Evolutionary conservation across 139 green algal genomes (phyloP).

Genomic region (Ostreobium quekettii): DNA sequence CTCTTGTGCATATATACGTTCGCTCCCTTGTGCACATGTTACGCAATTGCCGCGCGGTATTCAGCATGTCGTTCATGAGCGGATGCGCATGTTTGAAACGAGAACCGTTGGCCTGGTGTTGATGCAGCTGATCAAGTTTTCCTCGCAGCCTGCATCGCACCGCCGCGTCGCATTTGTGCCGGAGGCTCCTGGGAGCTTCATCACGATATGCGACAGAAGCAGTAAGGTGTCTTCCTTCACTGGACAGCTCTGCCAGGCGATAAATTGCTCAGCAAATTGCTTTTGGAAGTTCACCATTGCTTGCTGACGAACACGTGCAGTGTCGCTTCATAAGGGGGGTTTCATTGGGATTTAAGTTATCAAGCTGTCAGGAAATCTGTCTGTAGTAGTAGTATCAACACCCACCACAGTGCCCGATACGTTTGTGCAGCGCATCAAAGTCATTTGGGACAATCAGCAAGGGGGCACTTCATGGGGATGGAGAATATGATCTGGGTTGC

Average conservation of each 20-base stretch:
- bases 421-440: too few species aligned
- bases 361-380: too few species aligned
- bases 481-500: too few species aligned
- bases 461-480: too few species aligned
- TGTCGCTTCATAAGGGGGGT: too few species aligned
- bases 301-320: too few species aligned
- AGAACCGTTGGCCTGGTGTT: neutral
- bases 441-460: too few species aligned
- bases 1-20: neutral
- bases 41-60: neutral
- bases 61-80: neutral
- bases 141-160: neutral
- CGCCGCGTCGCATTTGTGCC: neutral
- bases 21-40: neutral
- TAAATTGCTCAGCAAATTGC: neutral
- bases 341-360: too few species aligned
- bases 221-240: slow-evolving; percentile 2
- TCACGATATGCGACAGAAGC: neutral
- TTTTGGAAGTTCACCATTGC: neutral
- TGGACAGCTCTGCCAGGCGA: neutral
- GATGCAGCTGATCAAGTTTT: neutral
- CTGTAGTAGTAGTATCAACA: too few species aligned
- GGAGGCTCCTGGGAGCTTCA: neutral
- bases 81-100: neutral
- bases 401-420: too few species aligned